Conservation (phyloP, 257 asterid genomes). For the Lithospermum erythrorhizon region DNA sequence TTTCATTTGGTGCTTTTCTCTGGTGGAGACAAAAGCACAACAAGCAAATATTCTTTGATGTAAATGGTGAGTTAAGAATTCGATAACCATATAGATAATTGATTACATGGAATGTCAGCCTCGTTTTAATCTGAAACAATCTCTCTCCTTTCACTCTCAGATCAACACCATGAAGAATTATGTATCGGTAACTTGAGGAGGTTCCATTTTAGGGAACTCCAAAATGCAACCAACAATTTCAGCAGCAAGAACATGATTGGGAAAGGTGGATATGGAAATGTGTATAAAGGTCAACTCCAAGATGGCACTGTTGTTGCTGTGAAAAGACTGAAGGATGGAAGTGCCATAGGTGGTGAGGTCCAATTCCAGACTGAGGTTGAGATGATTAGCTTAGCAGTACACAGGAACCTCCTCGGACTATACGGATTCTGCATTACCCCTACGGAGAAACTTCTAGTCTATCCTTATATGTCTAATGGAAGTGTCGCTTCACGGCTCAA, state of each 20-base stretch:
- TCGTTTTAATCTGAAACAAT: background rate
- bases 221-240: constrained; percentile 76
- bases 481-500: constrained; percentile 90
- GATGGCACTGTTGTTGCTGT: constrained; percentile 88
- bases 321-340: constrained; percentile 76
- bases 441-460: constrained; percentile 65
- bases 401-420: constrained; percentile 70
- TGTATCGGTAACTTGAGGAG: constrained; percentile 73
- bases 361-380: constrained; percentile 94
- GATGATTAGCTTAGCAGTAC: constrained; percentile 93
- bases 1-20: too few species aligned
- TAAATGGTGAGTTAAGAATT: background rate
- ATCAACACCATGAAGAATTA: constrained; percentile 56
- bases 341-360: constrained; percentile 58
- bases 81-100: background rate
- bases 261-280: constrained; percentile 88
- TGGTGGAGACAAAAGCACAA: too few species aligned
- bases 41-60: too few species aligned
- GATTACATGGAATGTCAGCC: background rate
- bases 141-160: constrained; percentile 21
- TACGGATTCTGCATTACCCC: constrained; percentile 81
- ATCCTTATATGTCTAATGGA: constrained; percentile 94
- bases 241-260: constrained; percentile 85
- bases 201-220: constrained; percentile 72
- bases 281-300: constrained; percentile 74